These are phyloP conservation scores for Paraconiothyrium brasiliense DNA, from an alignment of 2,329 filamentous ascomycete genomes.

Conservation along the genomic window DNA sequence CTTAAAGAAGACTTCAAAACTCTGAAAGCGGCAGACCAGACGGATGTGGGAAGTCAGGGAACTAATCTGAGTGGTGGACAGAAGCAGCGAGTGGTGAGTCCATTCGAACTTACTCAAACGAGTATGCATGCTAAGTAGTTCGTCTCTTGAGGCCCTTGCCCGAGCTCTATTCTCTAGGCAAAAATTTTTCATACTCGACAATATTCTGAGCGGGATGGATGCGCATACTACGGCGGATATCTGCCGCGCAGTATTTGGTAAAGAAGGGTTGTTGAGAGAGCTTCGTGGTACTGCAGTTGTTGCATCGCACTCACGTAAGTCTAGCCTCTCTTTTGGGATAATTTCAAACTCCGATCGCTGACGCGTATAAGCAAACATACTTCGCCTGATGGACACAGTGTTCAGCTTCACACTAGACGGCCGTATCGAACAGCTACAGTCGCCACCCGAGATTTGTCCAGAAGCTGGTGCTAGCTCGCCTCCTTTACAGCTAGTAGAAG, in stretches of 20 bases:
- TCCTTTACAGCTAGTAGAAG: background rate
- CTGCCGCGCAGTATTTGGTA: conserved; percentile 10
- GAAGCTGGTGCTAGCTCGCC: background rate
- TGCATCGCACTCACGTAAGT: conserved; percentile 11
- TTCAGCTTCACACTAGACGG: background rate
- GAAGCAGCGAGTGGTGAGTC: conserved; percentile 52
- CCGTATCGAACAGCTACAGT: conserved; percentile 1
- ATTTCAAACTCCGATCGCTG: background rate
- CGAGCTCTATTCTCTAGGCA: conserved; percentile 58
- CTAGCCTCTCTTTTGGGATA: background rate
- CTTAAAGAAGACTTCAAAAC: conserved; percentile 26
- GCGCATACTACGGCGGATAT: conserved; percentile 11
- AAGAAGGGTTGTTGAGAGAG: conserved; percentile 7
- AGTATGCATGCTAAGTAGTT: background rate
- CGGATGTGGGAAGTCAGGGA: conserved; percentile 58
- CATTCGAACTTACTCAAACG: background rate
- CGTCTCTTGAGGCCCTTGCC: conserved; percentile 46
- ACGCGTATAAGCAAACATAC: conserved; percentile 2
- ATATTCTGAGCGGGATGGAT: conserved; percentile 59
- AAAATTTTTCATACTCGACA: conserved; percentile 58
- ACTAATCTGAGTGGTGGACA: conserved; percentile 60
- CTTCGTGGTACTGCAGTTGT: conserved; percentile 8
- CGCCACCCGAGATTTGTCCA: background rate
- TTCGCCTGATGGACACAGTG: conserved; percentile 13
- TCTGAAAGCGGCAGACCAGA: conserved; percentile 36